These are phyloP conservation scores for Trifolium pratense DNA, from an alignment of 306 rosid genomes.

Conservation along the genomic window DNA sequence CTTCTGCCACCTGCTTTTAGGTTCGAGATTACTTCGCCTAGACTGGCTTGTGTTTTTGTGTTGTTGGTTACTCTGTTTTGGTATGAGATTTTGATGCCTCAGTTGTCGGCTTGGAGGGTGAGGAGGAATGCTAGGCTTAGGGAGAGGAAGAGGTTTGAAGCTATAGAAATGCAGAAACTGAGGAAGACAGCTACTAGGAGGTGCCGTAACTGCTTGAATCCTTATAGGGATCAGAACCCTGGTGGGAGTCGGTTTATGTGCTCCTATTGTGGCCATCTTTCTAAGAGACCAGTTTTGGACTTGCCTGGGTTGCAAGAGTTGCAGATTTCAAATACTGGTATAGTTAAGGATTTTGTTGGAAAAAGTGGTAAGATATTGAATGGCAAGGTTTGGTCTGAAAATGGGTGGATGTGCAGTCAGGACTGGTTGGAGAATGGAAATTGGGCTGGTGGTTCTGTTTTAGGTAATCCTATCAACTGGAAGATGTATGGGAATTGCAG, in stretches of 20 bases:
- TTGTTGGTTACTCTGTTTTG: slow-evolving; percentile 89
- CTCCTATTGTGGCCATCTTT: slow-evolving; percentile 91
- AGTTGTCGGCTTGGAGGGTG: slow-evolving; percentile 90
- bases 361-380: slow-evolving; percentile 86
- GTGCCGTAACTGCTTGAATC: slow-evolving; percentile 94
- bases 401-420: slow-evolving; percentile 87
- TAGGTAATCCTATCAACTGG: slow-evolving; percentile 65
- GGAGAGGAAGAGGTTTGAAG: slow-evolving; percentile 91
- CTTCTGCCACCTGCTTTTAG: slow-evolving; percentile 97
- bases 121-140: slow-evolving; percentile 77
- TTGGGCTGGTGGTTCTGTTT: slow-evolving; percentile 70
- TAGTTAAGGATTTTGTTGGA: slow-evolving; percentile 81
- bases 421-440: slow-evolving; percentile 85
- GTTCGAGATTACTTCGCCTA: slow-evolving; percentile 93
- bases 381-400: slow-evolving; percentile 86
- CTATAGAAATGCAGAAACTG: slow-evolving; percentile 89
- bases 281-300: slow-evolving; percentile 91
- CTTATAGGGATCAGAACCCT: slow-evolving; percentile 96
- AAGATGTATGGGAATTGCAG: slow-evolving; percentile 58
- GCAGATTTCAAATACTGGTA: slow-evolving; percentile 66
- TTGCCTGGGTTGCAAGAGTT: slow-evolving; percentile 78
- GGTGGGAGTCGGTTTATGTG: slow-evolving; percentile 98
- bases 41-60: slow-evolving; percentile 93
- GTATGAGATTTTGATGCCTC: slow-evolving; percentile 99
- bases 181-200: slow-evolving; percentile 88